phyloP scores from a whole-genome alignment of 345 rosid species.

The Kernera saxatilis region DNA sequence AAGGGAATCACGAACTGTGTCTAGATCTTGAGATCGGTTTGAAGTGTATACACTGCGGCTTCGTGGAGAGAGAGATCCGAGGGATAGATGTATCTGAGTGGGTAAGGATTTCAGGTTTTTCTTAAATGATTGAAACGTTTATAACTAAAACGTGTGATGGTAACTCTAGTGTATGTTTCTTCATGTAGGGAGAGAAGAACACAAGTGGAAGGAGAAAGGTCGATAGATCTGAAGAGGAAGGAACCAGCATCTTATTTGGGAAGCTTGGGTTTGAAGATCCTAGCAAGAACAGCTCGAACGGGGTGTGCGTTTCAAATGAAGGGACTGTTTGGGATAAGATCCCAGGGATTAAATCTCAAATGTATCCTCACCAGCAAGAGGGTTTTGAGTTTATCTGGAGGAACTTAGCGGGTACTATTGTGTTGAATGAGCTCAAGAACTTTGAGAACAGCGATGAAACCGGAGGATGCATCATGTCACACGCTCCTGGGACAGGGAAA shows the following conservation, averaged over 20 bases:
- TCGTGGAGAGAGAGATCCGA: constrained; percentile 34
- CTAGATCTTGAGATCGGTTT: constrained; percentile 49
- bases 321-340: constrained; percentile 72
- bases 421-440: constrained; percentile 42
- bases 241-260: constrained; percentile 1
- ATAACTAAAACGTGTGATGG: background rate
- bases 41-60: constrained; percentile 37
- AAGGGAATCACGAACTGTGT: constrained; percentile 33
- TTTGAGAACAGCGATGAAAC: constrained; percentile 20
- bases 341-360: constrained; percentile 41
- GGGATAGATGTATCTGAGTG: constrained; percentile 13
- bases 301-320: background rate
- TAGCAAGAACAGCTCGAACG: constrained; percentile 5
- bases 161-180: background rate
- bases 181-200: constrained; percentile 19
- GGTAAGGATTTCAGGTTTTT: constrained; percentile 20
- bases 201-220: constrained; percentile 13
- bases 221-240: constrained; percentile 22
- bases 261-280: constrained; percentile 4
- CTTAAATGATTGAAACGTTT: background rate
- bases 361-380: constrained; percentile 68
- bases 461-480: constrained; percentile 75
- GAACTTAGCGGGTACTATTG: constrained; percentile 55
- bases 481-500: constrained; percentile 88
- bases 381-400: constrained; percentile 82